Base-by-base conservation (phyloP, 2,329 filamentous ascomycete genomes). In the Penicillium thymicola region DNA sequence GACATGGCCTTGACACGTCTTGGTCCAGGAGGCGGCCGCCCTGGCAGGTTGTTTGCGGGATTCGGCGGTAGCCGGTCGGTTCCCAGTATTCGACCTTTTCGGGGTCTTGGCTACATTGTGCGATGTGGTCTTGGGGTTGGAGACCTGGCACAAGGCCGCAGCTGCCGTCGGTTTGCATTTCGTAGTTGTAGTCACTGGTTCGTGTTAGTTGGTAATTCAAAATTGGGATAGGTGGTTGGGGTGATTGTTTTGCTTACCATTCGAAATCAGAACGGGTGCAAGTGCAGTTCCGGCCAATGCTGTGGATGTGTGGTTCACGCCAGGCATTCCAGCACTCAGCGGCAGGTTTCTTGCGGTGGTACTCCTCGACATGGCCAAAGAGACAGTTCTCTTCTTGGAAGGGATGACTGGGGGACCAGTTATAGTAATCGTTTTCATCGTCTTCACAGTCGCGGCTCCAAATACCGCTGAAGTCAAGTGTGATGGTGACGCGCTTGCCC, bases 401-500 rank as follows among this genome's bases (percentile, higher is more conserved):
- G 3, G 94, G 94, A 72, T 97, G 94, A 66, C 85, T 86, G 3
- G 94, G 93, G 46, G 85, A 85, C 93, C 93, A 99, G 5, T 95
- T 77, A 59, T 89, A 84, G 75, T 97, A 99, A 75, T 97, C 78
- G 3, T 79, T 79, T 14, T 81, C 80, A 23, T 85, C 81, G 16
- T 81, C 81, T 41, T 82, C 68, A 78, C 94, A 99, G 51, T 73
- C 72, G 47, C 85, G 82, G 66, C 91, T 85, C 44, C 89, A 84
- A 46, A 97, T 79, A 4, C 89, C 89, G 5, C 87, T 86, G 71
- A 99, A 99, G 75, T 99, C 94, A 8, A 99, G 73, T 63, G 95
- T 96, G 68, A 96, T 79, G 0, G 91, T 88, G 50, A 88, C 82
- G 18, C 92, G 74, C 48, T 81, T 81, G 36, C 80, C 66, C 21